Conservation (phyloP, 345 rosid genomes). For the Lepidium aucheri region DNA sequence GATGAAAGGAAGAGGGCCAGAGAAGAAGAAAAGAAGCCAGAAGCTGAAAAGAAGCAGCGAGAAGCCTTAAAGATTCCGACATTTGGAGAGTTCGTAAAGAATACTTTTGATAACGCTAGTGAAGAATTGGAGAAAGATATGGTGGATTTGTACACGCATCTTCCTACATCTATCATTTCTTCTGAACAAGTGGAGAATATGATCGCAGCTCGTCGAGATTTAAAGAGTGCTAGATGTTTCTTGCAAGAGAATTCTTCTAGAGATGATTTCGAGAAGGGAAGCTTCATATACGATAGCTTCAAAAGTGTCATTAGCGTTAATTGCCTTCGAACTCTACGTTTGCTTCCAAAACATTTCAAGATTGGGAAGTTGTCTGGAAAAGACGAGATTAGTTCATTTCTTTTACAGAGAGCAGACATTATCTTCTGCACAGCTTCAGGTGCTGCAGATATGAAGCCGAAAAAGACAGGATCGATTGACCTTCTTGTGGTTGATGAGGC, state of each 20-base stretch:
- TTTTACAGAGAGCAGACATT: conserved; percentile 23
- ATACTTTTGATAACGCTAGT: background rate
- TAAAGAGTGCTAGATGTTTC: background rate
- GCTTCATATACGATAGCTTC: conserved; percentile 2
- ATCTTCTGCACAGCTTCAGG: conserved; percentile 39
- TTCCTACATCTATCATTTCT: conserved; percentile 25
- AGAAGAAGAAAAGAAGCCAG: too few species aligned
- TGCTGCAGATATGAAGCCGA: conserved; percentile 14
- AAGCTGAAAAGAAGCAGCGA: too few species aligned
- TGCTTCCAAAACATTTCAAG: background rate
- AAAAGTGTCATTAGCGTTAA: background rate
- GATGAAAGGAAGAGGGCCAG: too few species aligned
- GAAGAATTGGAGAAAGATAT: conserved; percentile 9
- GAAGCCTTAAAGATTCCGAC: background rate
- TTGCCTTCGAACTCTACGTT: background rate
- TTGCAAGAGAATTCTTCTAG: background rate
- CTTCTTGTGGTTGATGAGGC: conserved; percentile 45
- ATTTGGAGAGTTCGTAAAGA: conserved; percentile 12
- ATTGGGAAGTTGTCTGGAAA: background rate
- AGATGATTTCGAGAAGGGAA: background rate
- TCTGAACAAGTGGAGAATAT: conserved; percentile 12
- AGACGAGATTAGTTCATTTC: background rate
- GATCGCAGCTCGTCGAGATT: conserved; percentile 14
- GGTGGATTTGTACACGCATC: conserved; percentile 29
- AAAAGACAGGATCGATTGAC: background rate